Conservation (phyloP, 2,329 filamentous ascomycete species). For the Zelopaecilomyces penicillatus region DNA sequence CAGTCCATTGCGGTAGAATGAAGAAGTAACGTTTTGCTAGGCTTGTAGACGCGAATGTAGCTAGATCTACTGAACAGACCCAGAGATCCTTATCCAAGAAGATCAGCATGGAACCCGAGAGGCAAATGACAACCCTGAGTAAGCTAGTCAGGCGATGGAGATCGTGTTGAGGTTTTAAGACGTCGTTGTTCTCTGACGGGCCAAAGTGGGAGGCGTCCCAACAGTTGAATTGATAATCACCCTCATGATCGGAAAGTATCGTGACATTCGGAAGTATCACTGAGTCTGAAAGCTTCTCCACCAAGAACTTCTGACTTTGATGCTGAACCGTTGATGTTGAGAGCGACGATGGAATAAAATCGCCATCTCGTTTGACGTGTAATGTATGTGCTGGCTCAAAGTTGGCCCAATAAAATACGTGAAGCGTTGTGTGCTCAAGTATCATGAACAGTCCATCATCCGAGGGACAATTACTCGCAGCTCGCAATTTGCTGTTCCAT, state of each 20-base stretch:
- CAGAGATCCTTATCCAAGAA: conserved; percentile 2
- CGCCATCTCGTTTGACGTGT: neutral
- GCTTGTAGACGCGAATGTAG: neutral
- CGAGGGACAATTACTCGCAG: neutral
- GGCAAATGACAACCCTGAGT: neutral
- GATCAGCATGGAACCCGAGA: conserved; percentile 1
- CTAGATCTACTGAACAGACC: conserved; percentile 3
- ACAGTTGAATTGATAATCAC: neutral
- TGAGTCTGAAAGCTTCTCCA: neutral
- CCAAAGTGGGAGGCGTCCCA: neutral
- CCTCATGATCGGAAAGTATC: neutral
- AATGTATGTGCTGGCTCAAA: neutral
- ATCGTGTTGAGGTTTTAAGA: neutral
- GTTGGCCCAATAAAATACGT: conserved; percentile 1
- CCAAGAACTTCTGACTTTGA: neutral
- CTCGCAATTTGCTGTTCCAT: neutral
- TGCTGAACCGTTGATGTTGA: neutral
- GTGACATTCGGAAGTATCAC: neutral
- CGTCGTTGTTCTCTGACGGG: neutral
- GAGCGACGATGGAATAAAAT: neutral
- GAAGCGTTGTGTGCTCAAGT: neutral
- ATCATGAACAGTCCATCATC: conserved; percentile 2
- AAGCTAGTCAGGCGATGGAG: neutral
- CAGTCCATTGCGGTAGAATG: conserved; percentile 3
- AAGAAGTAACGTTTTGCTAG: conserved; percentile 4